A percentile compares a stretch with the other conserved stretches of the same genome.
These are phyloP conservation scores for Saturnispora dispora DNA, from an alignment of 805 yeast species.

Conservation along the genomic window DNA sequence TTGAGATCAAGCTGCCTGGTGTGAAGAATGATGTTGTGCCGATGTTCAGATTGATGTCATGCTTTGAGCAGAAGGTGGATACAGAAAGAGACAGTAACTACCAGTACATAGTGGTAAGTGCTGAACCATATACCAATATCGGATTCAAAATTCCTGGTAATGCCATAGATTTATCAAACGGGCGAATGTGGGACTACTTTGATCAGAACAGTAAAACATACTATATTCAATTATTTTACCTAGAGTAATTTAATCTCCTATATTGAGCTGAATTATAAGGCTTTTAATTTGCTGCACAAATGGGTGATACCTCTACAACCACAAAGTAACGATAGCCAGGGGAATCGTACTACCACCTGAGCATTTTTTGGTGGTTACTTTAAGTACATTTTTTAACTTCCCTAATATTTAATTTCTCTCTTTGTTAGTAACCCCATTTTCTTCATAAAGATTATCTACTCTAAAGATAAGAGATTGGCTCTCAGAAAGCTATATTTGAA, in stretches of 20 bases:
- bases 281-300: no score
- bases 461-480: not conserved
- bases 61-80: slow-evolving; percentile 54
- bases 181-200: slow-evolving; percentile 60
- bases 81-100: slow-evolving; percentile 33
- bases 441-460: not conserved
- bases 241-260: slow-evolving; percentile 9
- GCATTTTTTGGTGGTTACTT: not conserved
- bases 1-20: slow-evolving; percentile 50
- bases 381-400: not conserved
- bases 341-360: not conserved
- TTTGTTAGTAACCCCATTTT: not conserved
- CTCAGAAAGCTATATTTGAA: not conserved
- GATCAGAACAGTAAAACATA: slow-evolving; percentile 61
- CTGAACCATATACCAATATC: slow-evolving; percentile 82
- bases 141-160: slow-evolving; percentile 64
- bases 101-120: slow-evolving; percentile 74
- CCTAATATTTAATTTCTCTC: not conserved
- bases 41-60: slow-evolving; percentile 65
- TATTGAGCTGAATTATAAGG: not conserved
- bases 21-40: slow-evolving; percentile 42
- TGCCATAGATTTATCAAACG: slow-evolving; percentile 36
- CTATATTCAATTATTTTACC: slow-evolving; percentile 61
- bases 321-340: no score
- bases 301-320: no score